Percentiles rank a stretch among this genome's conserved stretches.
These are phyloP conservation scores for Tremella yokohamensis DNA, from an alignment of 768 basidiomycete genomes.

Conservation along the genomic window DNA sequence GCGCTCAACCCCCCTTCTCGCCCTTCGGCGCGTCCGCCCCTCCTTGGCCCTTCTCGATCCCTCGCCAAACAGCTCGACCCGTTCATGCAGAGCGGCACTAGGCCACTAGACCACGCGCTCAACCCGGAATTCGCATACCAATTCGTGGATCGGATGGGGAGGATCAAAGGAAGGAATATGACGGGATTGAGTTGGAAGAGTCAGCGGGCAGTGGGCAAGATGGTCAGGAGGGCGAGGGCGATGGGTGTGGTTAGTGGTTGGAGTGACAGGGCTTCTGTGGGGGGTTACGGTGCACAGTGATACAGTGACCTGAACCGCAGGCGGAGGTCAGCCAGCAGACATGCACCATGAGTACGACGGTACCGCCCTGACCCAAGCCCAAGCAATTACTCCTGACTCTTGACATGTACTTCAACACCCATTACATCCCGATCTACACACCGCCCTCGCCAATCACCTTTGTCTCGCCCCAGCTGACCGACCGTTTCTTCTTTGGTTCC, in stretches of 20 bases:
- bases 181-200: constrained; percentile 73
- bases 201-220: constrained; percentile 75
- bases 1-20: no score
- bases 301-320: no score
- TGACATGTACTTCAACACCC: no score
- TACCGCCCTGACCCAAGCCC: no score
- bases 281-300: constrained; percentile 24
- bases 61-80: constrained; percentile 62
- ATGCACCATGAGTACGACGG: no score
- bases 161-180: constrained; percentile 64
- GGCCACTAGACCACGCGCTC: constrained; percentile 66
- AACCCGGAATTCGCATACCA: constrained; percentile 34
- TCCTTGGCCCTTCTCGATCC: constrained; percentile 60
- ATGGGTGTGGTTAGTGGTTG: constrained; percentile 68
- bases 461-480: constrained; percentile 42
- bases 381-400: no score
- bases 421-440: no score
- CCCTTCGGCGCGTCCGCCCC: constrained; percentile 35
- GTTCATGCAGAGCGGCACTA: constrained; percentile 67
- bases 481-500: constrained; percentile 30
- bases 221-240: constrained; percentile 80
- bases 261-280: constrained; percentile 21
- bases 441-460: constrained; percentile 34
- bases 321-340: no score
- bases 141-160: constrained; percentile 52